Base-by-base conservation (phyloP, 2,329 filamentous ascomycete genomes). In the Beauveria asiatica region DNA sequence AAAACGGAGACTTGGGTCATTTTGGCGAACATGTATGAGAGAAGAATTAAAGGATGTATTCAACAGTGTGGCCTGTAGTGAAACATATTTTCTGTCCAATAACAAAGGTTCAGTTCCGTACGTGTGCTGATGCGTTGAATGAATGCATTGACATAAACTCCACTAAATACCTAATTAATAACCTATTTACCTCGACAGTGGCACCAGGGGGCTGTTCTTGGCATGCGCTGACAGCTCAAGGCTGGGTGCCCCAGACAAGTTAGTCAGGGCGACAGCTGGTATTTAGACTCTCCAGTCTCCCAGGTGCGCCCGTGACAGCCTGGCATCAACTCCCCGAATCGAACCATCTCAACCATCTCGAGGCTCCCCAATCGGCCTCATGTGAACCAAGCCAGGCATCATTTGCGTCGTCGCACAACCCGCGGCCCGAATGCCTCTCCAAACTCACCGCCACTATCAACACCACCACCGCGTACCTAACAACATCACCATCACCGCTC, bases 21-120 rank as follows among this genome's bases (percentile, higher is more conserved):
- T 58, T 57, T 59, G 27, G 27, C 48, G 27, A 52, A 51, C 25
- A 48, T 52, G 48, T 45, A 59, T 52, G 27, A 59, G 57, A 59
- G 52, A 59, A 59, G 41, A 37, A 50, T 45, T 46, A 25, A 41
- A 44, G 33, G 21, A 11, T 41, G 45, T 44, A 42, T 37, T 44
- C 25, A 19, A 48, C 6, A 33, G 17, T 50, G 17, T 50, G 19
- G 19, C 33, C 21, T n/a, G 8, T 25, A 33, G 21, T 30, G 44
- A 11, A 37, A 45, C 30, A 17, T 33, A 45, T 27, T 17, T 41
- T 25, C 30, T 37, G 16, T 21, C 23, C 37, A 54, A 27, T n/a
- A 54, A 21, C 39, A 19, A 33, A 30, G 7, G 9, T 13, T 16
- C 25, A 3, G 8, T 23, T 45, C 30, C 17, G 42, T 45, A 19